Evolutionary conservation across 2,329 filamentous ascomycete genomes (phyloP), one percentile per base, ranked within the genome.

Genomic region (Botrytis squamosa): DNA sequence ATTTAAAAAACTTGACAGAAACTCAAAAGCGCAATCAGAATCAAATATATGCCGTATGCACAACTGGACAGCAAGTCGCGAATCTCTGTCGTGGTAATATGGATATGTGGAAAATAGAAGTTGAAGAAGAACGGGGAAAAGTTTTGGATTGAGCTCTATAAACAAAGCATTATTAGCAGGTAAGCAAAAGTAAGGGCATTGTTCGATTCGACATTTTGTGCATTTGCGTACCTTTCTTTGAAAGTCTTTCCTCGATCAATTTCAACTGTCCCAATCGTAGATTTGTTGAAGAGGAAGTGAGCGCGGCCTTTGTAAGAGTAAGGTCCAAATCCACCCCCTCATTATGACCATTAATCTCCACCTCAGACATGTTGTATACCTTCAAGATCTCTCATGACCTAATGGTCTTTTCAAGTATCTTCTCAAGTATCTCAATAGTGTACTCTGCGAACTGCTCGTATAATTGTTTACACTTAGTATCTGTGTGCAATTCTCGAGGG

Each of bases 21-120:
- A 83, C 57, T 90, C 86, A 44, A 87, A 84, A 67, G 91, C 86
- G 29, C 86, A 80, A n/a, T 83, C 84, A 71, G 85, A 85, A 73
- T 86, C 86, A 74, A 95, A 86, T 77, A 95, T 86, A 70, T 89
- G 86, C 76, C 86, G 85, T 73, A 99, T 87, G 81, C 95, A 97
- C 84, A 88, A 86, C 82, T 97, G 93, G 46, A 94, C 94, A 55
- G 93, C 94, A 78, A 90, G 88, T 78, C 96, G 90, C 63, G 96
- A 98, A 77, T 89, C 85, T 79, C 95, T 90, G 84, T 99, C 96
- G 83, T 90, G 85, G 83, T 98, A 99, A 78, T 92, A 90, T 75
- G 93, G 89, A 81, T 98, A 94, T 70, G 95, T 98, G 81, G 90
- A 90, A 84, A 98, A 95, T 46, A 99, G 88, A 49, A 94, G 85